These are phyloP conservation scores for Eucalyptus cloeziana DNA, from an alignment of 345 rosid genomes.

Conservation along the genomic window DNA sequence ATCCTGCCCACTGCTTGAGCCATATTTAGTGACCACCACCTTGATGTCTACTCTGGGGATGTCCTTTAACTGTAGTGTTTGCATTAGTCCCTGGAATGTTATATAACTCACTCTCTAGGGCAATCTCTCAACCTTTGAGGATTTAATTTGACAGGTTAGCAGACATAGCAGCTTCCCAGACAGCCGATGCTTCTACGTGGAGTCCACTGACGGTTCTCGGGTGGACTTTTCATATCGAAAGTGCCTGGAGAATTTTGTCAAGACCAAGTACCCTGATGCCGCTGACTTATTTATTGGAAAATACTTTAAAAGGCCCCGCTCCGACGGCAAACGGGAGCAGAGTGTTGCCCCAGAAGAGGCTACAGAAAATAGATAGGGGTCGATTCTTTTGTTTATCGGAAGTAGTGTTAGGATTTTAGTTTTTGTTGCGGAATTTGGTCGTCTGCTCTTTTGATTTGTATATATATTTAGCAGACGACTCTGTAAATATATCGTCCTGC, in stretches of 20 bases:
- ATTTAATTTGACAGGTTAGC: conserved; percentile 36
- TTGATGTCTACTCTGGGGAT: not conserved
- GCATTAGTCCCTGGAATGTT: not conserved
- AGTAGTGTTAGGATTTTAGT: not conserved
- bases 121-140: not conserved
- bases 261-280: conserved; percentile 42
- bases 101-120: not conserved
- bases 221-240: conserved; percentile 81
- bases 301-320: conserved; percentile 37
- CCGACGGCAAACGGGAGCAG: conserved; percentile 21
- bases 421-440: not conserved
- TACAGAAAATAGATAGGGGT: not conserved
- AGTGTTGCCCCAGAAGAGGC: conserved; percentile 13
- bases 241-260: conserved; percentile 46
- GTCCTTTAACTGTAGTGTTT: not conserved
- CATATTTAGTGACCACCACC: not conserved
- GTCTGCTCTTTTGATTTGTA: conserved; percentile 19
- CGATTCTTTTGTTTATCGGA: not conserved
- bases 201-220: conserved; percentile 51
- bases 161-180: conserved; percentile 47
- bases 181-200: conserved; percentile 66
- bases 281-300: conserved; percentile 54
- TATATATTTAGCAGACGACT: conserved; percentile 5
- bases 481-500: not conserved
- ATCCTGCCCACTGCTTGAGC: not conserved